Conservation (phyloP, 176 grass and related monocot species). For the Carex myosuroides region DNA sequence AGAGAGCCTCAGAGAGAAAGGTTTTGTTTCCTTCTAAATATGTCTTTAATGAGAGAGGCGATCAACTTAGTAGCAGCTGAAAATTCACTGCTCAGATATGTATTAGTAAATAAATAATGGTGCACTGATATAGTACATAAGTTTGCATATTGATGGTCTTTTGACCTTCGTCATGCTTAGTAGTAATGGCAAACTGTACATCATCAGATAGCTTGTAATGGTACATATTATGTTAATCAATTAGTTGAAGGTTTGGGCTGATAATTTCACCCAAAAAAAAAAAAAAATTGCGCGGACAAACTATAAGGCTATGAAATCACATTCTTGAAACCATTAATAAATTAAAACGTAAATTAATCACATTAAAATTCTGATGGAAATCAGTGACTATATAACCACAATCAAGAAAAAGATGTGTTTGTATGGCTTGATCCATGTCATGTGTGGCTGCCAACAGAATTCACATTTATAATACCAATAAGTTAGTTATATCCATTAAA, state of each 20-base stretch:
- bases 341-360: not conserved
- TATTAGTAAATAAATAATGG: not conserved
- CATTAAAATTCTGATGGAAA: no score
- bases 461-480: no score
- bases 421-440: no score
- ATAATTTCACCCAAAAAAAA: no score
- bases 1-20: conserved; percentile 53
- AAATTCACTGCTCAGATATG: not conserved
- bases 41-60: not conserved
- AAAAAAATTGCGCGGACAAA: not conserved
- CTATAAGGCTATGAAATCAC: not conserved
- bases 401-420: no score
- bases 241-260: not conserved
- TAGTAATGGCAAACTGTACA: not conserved
- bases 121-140: not conserved
- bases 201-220: not conserved
- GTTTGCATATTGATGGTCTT: not conserved
- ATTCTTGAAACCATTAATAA: not conserved
- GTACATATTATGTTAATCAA: not conserved
- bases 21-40: conserved; percentile 32
- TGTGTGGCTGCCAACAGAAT: no score
- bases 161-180: not conserved
- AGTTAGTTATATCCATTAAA: no score
- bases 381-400: no score
- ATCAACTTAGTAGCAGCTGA: not conserved